Evolutionary conservation across 2,329 filamentous ascomycete species (phyloP).

Genomic region (Clonostachys sp.): DNA sequence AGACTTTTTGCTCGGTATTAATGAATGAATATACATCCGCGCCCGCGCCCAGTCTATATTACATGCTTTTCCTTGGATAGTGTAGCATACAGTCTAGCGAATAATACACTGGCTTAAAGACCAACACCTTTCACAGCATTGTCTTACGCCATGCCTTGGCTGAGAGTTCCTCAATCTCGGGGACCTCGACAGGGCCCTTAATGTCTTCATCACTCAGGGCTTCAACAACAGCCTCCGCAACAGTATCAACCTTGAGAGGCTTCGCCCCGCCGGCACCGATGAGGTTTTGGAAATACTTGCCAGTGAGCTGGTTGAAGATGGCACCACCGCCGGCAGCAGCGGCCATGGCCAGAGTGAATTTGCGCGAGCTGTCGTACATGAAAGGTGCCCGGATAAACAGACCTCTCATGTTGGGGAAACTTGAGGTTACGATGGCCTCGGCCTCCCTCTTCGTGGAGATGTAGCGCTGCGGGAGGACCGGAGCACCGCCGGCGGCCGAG

Average conservation of each 20-base stretch:
- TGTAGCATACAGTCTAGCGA: constrained; percentile 23
- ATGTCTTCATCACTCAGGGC: constrained; percentile 70
- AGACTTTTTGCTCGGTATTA: no score
- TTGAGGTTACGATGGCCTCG: constrained; percentile 67
- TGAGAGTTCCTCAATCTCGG: constrained; percentile 77
- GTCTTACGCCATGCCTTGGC: constrained; percentile 81
- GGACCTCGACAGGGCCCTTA: constrained; percentile 71
- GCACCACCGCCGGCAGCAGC: constrained; percentile 70
- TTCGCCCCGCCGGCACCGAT: constrained; percentile 82
- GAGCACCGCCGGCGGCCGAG: constrained; percentile 81
- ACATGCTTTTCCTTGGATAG: constrained; percentile 1
- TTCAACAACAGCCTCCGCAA: constrained; percentile 87
- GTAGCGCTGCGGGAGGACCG: constrained; percentile 79
- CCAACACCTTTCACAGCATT: constrained; percentile 62
- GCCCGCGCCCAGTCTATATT: background rate
- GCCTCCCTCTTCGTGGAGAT: constrained; percentile 90
- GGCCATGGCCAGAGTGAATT: constrained; percentile 81
- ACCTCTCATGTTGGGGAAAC: constrained; percentile 71
- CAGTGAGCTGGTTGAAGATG: constrained; percentile 71
- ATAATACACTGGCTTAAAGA: constrained; percentile 4
- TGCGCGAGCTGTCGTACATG: constrained; percentile 79
- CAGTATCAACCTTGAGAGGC: constrained; percentile 80
- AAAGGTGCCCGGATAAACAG: constrained; percentile 85
- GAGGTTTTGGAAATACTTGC: constrained; percentile 69
- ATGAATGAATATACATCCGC: no score